phyloP scores from a whole-genome alignment of 2,329 filamentous ascomycete genomes.

The Penicillium sumatraense region DNA sequence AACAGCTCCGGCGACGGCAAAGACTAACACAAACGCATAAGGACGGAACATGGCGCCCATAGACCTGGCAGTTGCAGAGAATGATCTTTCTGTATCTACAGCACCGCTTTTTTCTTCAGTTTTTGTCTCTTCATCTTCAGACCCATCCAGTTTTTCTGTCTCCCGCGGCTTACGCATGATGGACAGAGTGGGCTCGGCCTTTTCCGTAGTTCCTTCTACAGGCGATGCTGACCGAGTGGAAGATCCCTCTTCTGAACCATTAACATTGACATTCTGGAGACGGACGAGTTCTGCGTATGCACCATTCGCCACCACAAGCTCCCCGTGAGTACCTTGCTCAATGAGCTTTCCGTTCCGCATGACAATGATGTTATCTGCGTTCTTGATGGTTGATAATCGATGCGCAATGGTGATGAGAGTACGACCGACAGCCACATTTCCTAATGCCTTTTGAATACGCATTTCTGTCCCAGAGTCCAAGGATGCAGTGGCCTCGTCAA shows the following conservation, averaged over 20 bases:
- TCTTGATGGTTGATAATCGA: constrained; percentile 59
- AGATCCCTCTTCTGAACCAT: no score
- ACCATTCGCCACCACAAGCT: constrained; percentile 55
- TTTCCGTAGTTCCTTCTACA: no score
- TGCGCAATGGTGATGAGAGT: constrained; percentile 75
- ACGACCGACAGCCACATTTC: constrained; percentile 60
- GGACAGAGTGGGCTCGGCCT: no score
- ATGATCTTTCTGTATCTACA: constrained; percentile 50
- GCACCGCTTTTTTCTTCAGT: constrained; percentile 19
- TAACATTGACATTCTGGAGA: constrained; percentile 48
- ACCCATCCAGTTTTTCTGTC: constrained; percentile 17
- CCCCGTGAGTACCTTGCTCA: constrained; percentile 57
- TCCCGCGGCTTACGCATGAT: no score
- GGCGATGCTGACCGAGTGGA: no score
- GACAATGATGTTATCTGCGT: constrained; percentile 61
- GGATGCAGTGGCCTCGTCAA: constrained; percentile 79
- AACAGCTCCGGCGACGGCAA: constrained; percentile 56
- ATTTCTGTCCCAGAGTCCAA: constrained; percentile 59
- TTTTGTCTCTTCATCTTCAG: constrained; percentile 25
- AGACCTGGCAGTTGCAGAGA: constrained; percentile 31
- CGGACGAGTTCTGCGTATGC: constrained; percentile 30
- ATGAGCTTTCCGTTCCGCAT: constrained; percentile 57
- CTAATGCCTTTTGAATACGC: constrained; percentile 57
- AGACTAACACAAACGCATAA: constrained; percentile 48
- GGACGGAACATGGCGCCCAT: constrained; percentile 39